Conservation (phyloP, 148 eudicot genomes). For the Vaccinium corymbosum region DNA sequence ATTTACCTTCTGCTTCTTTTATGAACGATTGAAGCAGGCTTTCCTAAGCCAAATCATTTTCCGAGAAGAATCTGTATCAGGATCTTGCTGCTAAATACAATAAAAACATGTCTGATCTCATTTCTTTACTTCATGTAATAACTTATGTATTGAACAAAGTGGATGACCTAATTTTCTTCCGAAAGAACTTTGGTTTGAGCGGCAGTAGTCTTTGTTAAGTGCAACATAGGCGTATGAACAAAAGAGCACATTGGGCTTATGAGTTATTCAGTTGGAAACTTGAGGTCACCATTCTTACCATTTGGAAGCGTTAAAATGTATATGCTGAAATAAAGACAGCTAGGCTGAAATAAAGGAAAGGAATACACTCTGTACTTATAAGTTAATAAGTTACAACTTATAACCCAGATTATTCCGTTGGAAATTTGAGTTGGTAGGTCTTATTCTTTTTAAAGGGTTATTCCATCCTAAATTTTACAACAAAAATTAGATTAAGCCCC, state of each 20-base stretch:
- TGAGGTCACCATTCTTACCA: background rate
- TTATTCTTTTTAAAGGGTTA: too few species aligned
- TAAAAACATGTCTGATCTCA: background rate
- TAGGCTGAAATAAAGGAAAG: background rate
- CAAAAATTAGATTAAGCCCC: too few species aligned
- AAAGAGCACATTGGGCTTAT: background rate
- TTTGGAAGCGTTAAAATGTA: background rate
- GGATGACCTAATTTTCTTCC: background rate
- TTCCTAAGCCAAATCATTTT: background rate
- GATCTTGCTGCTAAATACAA: constrained; percentile 1
- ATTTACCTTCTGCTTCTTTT: background rate
- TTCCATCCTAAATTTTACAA: too few species aligned
- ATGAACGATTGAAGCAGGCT: background rate
- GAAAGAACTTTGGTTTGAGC: background rate
- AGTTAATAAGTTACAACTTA: too few species aligned
- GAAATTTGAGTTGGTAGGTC: background rate
- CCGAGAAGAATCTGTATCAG: background rate
- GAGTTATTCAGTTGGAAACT: background rate
- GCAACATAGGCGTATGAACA: background rate
- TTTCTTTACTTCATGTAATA: background rate
- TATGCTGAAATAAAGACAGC: background rate
- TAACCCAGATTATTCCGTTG: background rate
- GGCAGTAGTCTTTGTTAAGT: background rate
- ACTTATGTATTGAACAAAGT: background rate
- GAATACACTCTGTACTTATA: background rate